Evolutionary conservation across 371 early-diverging fungal species (phyloP).

Genomic region (Syncephalastrum sp.): DNA sequence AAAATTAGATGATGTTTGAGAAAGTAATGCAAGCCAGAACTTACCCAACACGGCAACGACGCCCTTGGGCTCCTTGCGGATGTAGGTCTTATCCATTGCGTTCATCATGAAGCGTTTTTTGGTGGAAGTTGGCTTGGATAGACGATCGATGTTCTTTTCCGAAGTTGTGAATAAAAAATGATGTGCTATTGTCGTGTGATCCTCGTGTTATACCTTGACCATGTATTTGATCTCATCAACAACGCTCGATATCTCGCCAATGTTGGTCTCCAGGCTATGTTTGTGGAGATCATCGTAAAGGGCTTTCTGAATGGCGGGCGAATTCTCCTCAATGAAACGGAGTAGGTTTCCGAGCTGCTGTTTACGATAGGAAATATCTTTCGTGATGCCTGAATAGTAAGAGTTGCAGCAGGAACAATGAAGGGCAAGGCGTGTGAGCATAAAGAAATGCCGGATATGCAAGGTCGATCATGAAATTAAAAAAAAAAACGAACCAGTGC

Average conservation of each 20-base stretch:
- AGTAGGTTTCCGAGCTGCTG: conserved; percentile 71
- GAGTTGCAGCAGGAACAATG: not conserved
- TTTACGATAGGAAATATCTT: conserved; percentile 63
- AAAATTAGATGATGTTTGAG: not conserved
- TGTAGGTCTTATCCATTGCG: conserved; percentile 35
- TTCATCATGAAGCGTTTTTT: conserved; percentile 39
- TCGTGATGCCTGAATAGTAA: conserved; percentile 46
- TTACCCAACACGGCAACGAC: conserved; percentile 66
- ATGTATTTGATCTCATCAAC: conserved; percentile 69
- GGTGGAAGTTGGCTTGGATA: conserved; percentile 25
- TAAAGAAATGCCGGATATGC: not conserved
- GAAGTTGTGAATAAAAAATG: not conserved
- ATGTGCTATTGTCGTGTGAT: not conserved
- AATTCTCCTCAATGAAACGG: conserved; percentile 67
- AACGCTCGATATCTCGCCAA: conserved; percentile 61
- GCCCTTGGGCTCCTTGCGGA: conserved; percentile 74
- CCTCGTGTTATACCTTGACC: conserved; percentile 29
- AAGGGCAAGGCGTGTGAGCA: not conserved
- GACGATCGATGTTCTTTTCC: conserved; percentile 31
- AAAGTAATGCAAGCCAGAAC: not conserved
- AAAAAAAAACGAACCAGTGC: conserved; percentile 30
- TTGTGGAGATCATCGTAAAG: conserved; percentile 72
- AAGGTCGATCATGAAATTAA: not conserved
- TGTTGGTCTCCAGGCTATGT: conserved; percentile 45
- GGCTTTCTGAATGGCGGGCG: conserved; percentile 59